Conservation (phyloP, 192 early-diverging fungal species). For the Cladochytrium replicatum region DNA sequence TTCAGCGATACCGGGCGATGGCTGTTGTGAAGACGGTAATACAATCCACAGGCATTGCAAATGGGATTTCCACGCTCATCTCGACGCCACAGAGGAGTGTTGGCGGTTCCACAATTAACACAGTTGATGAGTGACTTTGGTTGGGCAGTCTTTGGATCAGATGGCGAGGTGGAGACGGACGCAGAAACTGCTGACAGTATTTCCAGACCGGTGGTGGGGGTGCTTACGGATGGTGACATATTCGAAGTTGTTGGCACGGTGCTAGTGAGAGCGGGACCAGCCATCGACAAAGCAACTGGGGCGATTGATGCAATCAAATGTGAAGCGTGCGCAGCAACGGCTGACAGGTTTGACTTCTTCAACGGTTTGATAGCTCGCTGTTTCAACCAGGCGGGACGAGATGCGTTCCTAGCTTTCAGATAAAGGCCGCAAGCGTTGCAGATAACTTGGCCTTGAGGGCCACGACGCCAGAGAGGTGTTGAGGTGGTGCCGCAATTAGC, state of each 20-base stretch:
- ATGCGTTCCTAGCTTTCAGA: constrained; percentile 19
- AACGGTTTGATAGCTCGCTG: neutral
- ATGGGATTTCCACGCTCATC: constrained; percentile 56
- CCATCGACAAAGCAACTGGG: neutral
- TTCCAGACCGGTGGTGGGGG: neutral
- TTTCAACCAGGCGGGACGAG: constrained; percentile 1
- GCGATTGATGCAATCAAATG: neutral
- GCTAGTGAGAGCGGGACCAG: no score
- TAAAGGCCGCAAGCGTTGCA: constrained; percentile 75
- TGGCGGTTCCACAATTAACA: constrained; percentile 58
- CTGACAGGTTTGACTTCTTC: neutral
- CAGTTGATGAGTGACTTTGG: constrained; percentile 30
- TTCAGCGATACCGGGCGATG: constrained; percentile 66
- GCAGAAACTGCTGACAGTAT: neutral
- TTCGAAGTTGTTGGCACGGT: no score
- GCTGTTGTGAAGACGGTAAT: constrained; percentile 70
- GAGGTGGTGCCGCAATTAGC: constrained; percentile 33
- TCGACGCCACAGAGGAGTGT: constrained; percentile 66
- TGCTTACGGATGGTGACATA: neutral
- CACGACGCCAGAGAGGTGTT: constrained; percentile 42
- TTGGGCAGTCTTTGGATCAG: constrained; percentile 2
- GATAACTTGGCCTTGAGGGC: constrained; percentile 47
- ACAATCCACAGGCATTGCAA: constrained; percentile 90
- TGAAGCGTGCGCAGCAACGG: neutral
- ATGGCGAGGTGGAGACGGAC: constrained; percentile 1